Base-by-base conservation (phyloP, 768 basidiomycete genomes). In the Erythrobasidium yunnanense region DNA sequence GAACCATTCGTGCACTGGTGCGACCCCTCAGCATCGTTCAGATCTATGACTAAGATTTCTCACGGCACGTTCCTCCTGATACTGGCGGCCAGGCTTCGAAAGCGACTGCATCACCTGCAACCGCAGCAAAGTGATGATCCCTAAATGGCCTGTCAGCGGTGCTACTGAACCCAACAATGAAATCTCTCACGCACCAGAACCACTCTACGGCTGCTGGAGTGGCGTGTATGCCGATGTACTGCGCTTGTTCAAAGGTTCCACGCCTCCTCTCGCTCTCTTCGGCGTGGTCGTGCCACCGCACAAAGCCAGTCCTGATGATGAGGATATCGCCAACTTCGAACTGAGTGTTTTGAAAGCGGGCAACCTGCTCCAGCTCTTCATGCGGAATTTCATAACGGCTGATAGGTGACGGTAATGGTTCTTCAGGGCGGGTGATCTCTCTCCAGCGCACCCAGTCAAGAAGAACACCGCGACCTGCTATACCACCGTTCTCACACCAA, bases 391-490 rank as follows among this genome's bases (percentile, higher is more conserved):
- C 67, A 18, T 51, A 25, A 17, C 60, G 15, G n/a, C 30, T 52
- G 30, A 67, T 42, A 18, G 66, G 62, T 3, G 13, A 25, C 1
- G 46, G 30, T 7, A 30, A 29, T 15, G 47, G 60, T 32, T 30
- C 45, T 25, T 58, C 23, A 8, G 50, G 67, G 54, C 56, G 33
- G 13, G 52, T 46, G 25, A 20, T 30, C n/a, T 35, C 51, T 32
- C 55, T 56, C 70, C 70, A 70, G 15, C 63, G 18, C 15, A 66
- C 45, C 53, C 68, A 70, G 55, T 70, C 70, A 29, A 71, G 60
- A 0, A 71, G 50, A 3, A 71, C 66, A 4, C 65, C 70, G 13
- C 70, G 38, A 4, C 70, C 70, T 2, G 55, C 66, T 18, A 71
- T 71, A 8, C 70, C 70, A 17, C 70, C 66, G 1, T 66, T 66